These are phyloP conservation scores for Tylopilus sp. DNA, from an alignment of 768 basidiomycete genomes.

Conservation along the genomic window DNA sequence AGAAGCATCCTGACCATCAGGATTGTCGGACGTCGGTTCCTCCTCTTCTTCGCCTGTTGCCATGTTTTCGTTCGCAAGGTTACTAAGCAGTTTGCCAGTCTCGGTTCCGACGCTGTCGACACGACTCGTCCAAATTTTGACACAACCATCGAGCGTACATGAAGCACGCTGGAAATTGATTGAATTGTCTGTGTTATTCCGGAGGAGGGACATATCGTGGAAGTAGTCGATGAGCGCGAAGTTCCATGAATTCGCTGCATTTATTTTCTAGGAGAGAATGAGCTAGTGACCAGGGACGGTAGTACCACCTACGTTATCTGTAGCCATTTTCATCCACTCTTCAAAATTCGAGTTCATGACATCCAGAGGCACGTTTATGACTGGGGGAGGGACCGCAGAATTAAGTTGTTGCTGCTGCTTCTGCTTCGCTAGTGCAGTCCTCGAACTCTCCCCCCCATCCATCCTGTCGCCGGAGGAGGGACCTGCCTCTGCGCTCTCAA, in stretches of 20 bases:
- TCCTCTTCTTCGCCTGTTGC: conserved; percentile 55
- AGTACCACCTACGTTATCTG: conserved; percentile 77
- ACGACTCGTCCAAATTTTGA: conserved; percentile 98
- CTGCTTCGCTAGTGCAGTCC: conserved; percentile 47
- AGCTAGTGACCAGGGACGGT: not conserved
- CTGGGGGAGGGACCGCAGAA: conserved; percentile 54
- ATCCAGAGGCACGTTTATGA: conserved; percentile 64
- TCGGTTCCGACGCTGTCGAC: conserved; percentile 97
- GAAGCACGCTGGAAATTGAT: conserved; percentile 99
- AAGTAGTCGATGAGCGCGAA: conserved; percentile 99
- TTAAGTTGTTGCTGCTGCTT: conserved; percentile 58
- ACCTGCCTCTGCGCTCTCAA: conserved; percentile 57
- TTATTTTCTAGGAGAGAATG: conserved; percentile 81
- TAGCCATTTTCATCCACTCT: conserved; percentile 99
- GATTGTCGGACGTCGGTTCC: conserved; percentile 54
- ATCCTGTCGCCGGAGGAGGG: conserved; percentile 48
- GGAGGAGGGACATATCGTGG: conserved; percentile 93
- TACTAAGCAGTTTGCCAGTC: conserved; percentile 91
- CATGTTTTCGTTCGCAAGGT: conserved; percentile 68
- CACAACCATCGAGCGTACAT: conserved; percentile 95
- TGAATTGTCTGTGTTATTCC: conserved; percentile 90
- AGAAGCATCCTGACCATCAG: conserved; percentile 62
- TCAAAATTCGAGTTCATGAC: conserved; percentile 94
- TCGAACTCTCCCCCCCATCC: conserved; percentile 37
- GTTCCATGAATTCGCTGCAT: conserved; percentile 94